Evolutionary conservation across 192 early-diverging fungal species (phyloP).

Genomic region (Funneliformis mosseae): DNA sequence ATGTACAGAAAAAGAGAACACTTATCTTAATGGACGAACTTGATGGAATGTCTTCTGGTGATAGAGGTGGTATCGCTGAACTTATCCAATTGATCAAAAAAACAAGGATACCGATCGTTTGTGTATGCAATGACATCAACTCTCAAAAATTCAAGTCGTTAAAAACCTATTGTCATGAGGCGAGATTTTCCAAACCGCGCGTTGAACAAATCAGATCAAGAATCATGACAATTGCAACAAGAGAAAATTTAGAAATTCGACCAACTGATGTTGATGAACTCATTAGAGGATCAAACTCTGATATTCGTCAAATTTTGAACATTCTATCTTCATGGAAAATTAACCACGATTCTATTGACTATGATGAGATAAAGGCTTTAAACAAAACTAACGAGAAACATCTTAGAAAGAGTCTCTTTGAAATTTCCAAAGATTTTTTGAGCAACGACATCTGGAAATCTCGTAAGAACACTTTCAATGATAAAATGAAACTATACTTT

Average conservation of each 20-base stretch:
- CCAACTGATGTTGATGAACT: slow-evolving; percentile 72
- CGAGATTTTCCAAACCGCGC: slow-evolving; percentile 72
- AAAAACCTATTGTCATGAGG: slow-evolving; percentile 80
- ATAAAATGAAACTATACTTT: slow-evolving; percentile 92
- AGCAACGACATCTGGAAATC: slow-evolving; percentile 44
- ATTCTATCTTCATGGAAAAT: slow-evolving; percentile 91
- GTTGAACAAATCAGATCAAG: slow-evolving; percentile 74
- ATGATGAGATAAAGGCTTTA: slow-evolving; percentile 76
- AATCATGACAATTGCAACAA: slow-evolving; percentile 73
- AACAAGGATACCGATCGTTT: slow-evolving; percentile 93
- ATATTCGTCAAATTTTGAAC: slow-evolving; percentile 97
- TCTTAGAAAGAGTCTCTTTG: slow-evolving; percentile 64
- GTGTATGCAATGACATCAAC: slow-evolving; percentile 96
- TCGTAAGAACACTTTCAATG: slow-evolving; percentile 54
- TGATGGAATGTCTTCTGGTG: slow-evolving; percentile 98
- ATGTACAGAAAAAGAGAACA: slow-evolving; percentile 41
- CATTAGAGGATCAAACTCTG: slow-evolving; percentile 76
- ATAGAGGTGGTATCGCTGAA: slow-evolving; percentile 88
- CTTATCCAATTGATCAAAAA: slow-evolving; percentile 91
- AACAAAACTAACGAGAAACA: slow-evolving; percentile 47
- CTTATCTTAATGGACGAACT: slow-evolving; percentile 99
- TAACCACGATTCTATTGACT: slow-evolving; percentile 65
- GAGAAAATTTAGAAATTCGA: slow-evolving; percentile 76
- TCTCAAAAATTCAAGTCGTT: slow-evolving; percentile 85
- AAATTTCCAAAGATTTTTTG: slow-evolving; percentile 71